These are phyloP conservation scores for Metschnikowia arizonensis DNA, from an alignment of 805 yeast species.

Conservation along the genomic window DNA sequence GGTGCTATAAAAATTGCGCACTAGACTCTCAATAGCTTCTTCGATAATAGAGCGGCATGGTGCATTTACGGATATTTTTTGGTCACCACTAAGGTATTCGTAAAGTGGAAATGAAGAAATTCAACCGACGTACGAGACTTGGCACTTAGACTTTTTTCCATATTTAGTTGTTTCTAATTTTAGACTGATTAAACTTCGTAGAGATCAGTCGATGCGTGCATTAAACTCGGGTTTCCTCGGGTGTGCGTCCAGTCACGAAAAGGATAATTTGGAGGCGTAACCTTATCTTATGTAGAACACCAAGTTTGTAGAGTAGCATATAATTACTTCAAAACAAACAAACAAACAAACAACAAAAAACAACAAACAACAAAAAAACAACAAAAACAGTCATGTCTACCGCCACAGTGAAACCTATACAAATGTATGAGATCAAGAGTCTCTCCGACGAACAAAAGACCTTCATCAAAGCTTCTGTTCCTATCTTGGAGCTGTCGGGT, in stretches of 20 bases:
- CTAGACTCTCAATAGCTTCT: too few species aligned
- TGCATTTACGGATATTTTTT: not conserved
- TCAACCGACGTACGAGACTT: not conserved
- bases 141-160: not conserved
- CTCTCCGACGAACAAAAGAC: slow-evolving; percentile 29
- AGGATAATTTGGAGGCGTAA: not conserved
- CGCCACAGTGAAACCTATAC: slow-evolving; percentile 1
- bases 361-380: too few species aligned
- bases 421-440: slow-evolving; percentile 25
- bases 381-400: too few species aligned
- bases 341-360: too few species aligned
- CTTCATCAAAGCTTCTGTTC: slow-evolving; percentile 46
- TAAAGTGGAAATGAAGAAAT: not conserved
- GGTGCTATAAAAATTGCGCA: too few species aligned
- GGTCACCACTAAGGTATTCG: not conserved
- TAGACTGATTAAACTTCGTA: not conserved
- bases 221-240: not conserved
- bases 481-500: slow-evolving; percentile 55
- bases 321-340: not conserved
- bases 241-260: slow-evolving; percentile 2
- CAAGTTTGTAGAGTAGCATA: not conserved
- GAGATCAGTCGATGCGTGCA: slow-evolving; percentile 1
- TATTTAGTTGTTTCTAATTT: not conserved
- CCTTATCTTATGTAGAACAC: not conserved
- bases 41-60: not conserved